Conservation (phyloP, 2,329 filamentous ascomycete genomes). For the Ceratocystis cubensis region DNA sequence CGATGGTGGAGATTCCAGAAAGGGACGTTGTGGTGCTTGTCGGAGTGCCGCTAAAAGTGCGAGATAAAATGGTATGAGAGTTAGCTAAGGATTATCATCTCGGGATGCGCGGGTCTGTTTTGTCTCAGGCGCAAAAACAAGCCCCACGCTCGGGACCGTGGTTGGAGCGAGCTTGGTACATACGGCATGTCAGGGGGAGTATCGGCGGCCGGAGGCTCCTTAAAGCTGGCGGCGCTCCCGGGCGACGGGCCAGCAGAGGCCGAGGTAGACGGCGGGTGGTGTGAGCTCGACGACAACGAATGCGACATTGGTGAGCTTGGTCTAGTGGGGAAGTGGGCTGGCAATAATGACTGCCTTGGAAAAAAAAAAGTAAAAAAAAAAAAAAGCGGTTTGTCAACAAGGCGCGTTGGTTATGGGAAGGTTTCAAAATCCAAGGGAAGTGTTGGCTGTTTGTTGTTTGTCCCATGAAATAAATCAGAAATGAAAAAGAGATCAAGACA, state of each 20-base stretch:
- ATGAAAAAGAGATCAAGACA: no score
- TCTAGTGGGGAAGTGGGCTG: no score
- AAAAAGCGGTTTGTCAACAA: no score
- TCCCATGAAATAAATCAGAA: no score
- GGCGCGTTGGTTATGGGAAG: no score
- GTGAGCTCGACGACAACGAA: background rate
- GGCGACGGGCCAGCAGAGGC: background rate
- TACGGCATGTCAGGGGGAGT: conserved; percentile 87
- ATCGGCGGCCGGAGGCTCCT: conserved; percentile 45
- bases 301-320: conserved; percentile 15
- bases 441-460: no score
- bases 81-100: background rate
- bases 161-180: conserved; percentile 29
- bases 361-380: conserved; percentile 60
- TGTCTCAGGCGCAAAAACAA: background rate
- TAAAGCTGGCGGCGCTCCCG: conserved; percentile 1
- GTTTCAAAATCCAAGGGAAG: no score
- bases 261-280: background rate
- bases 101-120: background rate
- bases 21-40: conserved; percentile 87
- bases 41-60: conserved; percentile 60
- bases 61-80: background rate
- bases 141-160: background rate
- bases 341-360: conserved; percentile 28
- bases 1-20: conserved; percentile 80